phyloP scores from a whole-genome alignment of 176 grass and related monocot genomes.

The Ampelocalamus luodianensis region DNA sequence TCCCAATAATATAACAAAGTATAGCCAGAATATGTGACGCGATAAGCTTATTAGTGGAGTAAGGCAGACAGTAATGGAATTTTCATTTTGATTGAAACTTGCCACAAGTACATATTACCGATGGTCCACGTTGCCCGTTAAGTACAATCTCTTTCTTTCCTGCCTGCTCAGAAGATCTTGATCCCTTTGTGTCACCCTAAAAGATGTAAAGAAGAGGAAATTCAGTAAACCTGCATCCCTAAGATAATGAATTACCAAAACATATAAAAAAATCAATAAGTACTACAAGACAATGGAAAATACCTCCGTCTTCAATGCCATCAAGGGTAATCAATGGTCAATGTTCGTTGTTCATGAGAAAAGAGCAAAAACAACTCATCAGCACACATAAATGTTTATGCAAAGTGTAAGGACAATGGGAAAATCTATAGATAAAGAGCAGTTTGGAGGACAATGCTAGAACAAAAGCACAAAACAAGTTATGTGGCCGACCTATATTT shows the following conservation, averaged over 20 bases:
- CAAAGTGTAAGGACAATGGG: slow-evolving; percentile 26
- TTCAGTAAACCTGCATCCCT: slow-evolving; percentile 19
- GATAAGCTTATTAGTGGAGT: not conserved
- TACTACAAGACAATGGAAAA: not conserved
- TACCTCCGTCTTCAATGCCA: slow-evolving; percentile 58
- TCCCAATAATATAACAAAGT: not conserved
- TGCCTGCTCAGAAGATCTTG: slow-evolving; percentile 54
- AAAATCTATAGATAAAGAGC: not conserved
- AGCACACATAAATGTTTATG: slow-evolving; percentile 23
- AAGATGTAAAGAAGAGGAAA: slow-evolving; percentile 10
- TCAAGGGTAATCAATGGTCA: slow-evolving; percentile 14
- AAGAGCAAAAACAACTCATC: slow-evolving; percentile 28
- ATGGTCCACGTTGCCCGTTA: slow-evolving; percentile 51
- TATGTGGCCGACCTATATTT: not conserved
- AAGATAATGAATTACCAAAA: not conserved
- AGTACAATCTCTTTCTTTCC: slow-evolving; percentile 63
- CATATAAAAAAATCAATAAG: not conserved
- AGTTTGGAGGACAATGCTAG: not conserved
- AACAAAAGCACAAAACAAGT: not conserved
- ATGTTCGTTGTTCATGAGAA: slow-evolving; percentile 31
- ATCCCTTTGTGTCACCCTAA: slow-evolving; percentile 71
- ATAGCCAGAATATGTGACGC: not conserved
- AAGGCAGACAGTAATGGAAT: not conserved
- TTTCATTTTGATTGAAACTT: not conserved
- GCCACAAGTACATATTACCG: slow-evolving; percentile 44